Base-by-base conservation (phyloP, 352 stramenopile genomes). In the Phytophthora europaea region DNA sequence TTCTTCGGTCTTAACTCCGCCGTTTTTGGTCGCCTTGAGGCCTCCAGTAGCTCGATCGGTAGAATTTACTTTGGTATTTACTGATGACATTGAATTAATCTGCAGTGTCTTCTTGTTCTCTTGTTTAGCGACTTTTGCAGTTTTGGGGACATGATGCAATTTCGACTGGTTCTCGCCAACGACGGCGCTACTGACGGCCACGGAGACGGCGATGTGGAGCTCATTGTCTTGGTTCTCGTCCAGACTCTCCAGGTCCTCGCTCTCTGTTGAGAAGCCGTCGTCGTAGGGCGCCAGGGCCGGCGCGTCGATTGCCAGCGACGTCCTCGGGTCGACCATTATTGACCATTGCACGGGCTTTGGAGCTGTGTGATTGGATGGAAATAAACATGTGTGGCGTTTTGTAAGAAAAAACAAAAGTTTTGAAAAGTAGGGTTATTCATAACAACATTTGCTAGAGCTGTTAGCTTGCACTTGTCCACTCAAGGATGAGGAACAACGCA, bases 181-280 rank as follows among this genome's bases (percentile, higher is more conserved):
- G 36, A 20, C 20, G 18, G 61, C 22, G 12, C 15, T 45, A 12
- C 28, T 31, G 9, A 33, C 22, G 7, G 2, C 13, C 22, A 18
- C 50, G 12, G 23, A 51, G 7, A 59, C 45, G 38, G 43, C 43
- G 43, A 50, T 50, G 43, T 50, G 3, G 4, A 50, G 43, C 43
- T n/a, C 10, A 28, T 9, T 15, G 6, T 15, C 28, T 22, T 36
- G 16, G 1, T 1, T 3, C 16, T 56, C 36, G 10, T 55, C 52
- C 4, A 10, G 2, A 5, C 67, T 54, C 48, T 61, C 60, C 2
- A 57, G 71, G 38, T 74, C 61, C 56, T 82, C 75, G 60, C 61
- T 82, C 40, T 82, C 75, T 10, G 75, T 82, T 10, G 75, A 82
- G 52, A 68, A 79, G 23, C 71, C 75, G 47, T 77, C 75, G 36